Evolutionary conservation across 2,329 filamentous ascomycete species (phyloP), one percentile per base, ranked within the genome.

Genomic region (Verruconis gallopava): DNA sequence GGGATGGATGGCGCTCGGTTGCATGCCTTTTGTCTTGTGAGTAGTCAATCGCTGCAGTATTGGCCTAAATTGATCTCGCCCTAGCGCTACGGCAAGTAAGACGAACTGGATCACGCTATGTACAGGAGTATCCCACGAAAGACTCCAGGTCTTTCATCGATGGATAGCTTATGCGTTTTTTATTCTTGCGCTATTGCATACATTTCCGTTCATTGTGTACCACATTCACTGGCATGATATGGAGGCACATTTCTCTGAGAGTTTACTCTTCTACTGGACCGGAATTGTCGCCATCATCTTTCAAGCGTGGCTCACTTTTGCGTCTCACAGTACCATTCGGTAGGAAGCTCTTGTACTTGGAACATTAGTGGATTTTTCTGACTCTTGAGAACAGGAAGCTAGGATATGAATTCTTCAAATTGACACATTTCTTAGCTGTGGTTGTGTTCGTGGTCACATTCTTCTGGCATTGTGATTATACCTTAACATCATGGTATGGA

Each of bases 381-480:
- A 43, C 33, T 4, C 21, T 11, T 3, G 18, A 5, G 21, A 50
- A 40, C 57, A 65, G 66, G 25, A 56, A 79, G 46, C 68, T 76
- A 48, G 79, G 84, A 49, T 96, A 94, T 59, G 89, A 96, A 57
- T 60, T 85, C 1, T 96, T 96, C 55, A 77, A 89, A n/a, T 60
- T 80, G 21, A 64, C 93, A 2, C 89, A 96, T 55, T 75, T 88
- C 0, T 85, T 88, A 0, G 80, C 85, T 6, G 80, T 84, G 1
- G 73, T 88, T 28, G 66, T 83, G 12, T 93, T 91, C 54, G 66
- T 95, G 4, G 86, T 72, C 1, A 73, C 93, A 56, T 70, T 96
- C 18, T 93, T 96, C 64, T 96, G 89, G 89, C 89, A 96, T 60
- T 91, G 83, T 52, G 82, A 88, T 61, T 94, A 95, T 60, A 93